These are phyloP conservation scores for Diaporthe velutina DNA, from an alignment of 2,329 filamentous ascomycete genomes.

Conservation along the genomic window DNA sequence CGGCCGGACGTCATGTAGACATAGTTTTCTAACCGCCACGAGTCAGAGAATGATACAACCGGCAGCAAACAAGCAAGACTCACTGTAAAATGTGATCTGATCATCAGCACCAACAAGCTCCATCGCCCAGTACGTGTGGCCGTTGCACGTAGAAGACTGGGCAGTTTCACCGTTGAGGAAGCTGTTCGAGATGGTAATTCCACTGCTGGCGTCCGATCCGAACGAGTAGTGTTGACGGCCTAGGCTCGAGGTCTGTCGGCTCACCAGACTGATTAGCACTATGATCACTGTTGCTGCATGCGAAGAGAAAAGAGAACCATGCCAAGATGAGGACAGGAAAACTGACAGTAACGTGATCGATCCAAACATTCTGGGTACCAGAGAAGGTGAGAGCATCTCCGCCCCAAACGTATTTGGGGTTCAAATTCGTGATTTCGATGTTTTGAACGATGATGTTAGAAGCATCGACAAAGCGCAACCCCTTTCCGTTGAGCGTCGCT, in stretches of 20 bases:
- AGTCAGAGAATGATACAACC: neutral
- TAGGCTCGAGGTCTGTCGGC: conserved; percentile 62
- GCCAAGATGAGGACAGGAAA: neutral
- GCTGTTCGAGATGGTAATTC: conserved; percentile 71
- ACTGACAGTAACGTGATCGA: conserved; percentile 60
- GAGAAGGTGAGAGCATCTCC: conserved; percentile 33
- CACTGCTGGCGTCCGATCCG: conserved; percentile 63
- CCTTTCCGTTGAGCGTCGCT: conserved; percentile 70
- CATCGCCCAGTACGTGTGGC: conserved; percentile 71
- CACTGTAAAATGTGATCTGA: conserved; percentile 66
- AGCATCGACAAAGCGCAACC: conserved; percentile 61
- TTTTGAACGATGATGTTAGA: conserved; percentile 73
- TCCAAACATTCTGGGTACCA: conserved; percentile 57
- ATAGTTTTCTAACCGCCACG: conserved; percentile 58
- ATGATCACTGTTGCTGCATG: no score
- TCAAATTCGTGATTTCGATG: conserved; percentile 62
- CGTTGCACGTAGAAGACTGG: conserved; percentile 71
- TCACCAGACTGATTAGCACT: neutral
- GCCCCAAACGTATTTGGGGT: conserved; percentile 44
- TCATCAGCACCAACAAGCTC: conserved; percentile 69
- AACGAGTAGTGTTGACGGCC: conserved; percentile 72
- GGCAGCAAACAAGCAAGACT: neutral
- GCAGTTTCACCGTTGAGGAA: conserved; percentile 67
- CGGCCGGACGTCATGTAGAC: conserved; percentile 70
- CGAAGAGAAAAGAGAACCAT: no score